These are phyloP conservation scores for Claviceps citrina DNA, from an alignment of 2,329 filamentous ascomycete species.

Conservation along the genomic window DNA sequence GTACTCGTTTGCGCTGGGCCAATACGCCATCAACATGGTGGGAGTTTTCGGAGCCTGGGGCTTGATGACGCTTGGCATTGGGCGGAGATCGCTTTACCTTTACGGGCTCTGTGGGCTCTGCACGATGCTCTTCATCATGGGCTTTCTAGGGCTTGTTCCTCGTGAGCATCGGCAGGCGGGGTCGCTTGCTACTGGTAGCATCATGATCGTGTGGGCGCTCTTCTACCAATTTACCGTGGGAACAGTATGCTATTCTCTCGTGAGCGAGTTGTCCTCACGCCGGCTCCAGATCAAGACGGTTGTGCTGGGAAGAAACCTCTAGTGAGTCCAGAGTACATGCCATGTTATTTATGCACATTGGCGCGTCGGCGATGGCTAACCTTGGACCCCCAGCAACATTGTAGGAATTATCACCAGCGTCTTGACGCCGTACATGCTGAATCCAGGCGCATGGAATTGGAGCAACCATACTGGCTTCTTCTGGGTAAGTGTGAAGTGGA, in stretches of 20 bases:
- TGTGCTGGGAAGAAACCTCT: conserved; percentile 66
- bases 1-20: conserved; percentile 46
- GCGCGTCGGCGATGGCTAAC: not conserved
- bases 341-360: too few relatives aligned
- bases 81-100: conserved; percentile 61
- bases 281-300: conserved; percentile 84
- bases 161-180: conserved; percentile 40
- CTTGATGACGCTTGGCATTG: conserved; percentile 59
- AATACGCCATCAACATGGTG: conserved; percentile 59
- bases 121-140: conserved; percentile 65
- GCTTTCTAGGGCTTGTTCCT: conserved; percentile 65
- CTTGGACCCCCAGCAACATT: conserved; percentile 41
- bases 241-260: conserved; percentile 78
- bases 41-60: conserved; percentile 72
- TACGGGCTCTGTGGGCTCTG: conserved; percentile 60
- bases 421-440: conserved; percentile 84
- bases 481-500: conserved; percentile 36
- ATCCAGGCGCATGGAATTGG: conserved; percentile 78
- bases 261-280: conserved; percentile 68
- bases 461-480: conserved; percentile 78
- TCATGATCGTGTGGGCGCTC: conserved; percentile 73
- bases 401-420: conserved; percentile 70
- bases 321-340: conserved; percentile 28
- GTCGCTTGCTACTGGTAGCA: conserved; percentile 64
- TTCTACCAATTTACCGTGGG: conserved; percentile 79